These are phyloP conservation scores for Epichloe brachyelytri DNA, from an alignment of 2,329 filamentous ascomycete species.

Conservation along the genomic window DNA sequence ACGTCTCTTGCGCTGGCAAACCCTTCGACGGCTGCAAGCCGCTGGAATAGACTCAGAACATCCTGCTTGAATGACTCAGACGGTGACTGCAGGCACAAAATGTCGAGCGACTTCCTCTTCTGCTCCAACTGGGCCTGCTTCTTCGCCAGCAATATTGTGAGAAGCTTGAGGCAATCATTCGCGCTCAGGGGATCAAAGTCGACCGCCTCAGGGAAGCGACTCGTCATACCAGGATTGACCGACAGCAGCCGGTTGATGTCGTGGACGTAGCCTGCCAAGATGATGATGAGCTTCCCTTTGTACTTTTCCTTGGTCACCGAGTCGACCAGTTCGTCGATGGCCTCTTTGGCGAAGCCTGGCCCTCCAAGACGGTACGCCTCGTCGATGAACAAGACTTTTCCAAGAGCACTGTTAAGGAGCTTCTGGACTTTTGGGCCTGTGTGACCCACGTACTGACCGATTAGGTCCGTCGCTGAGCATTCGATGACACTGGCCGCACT, in stretches of 20 bases:
- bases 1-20: constrained; percentile 57
- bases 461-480: constrained; percentile 53
- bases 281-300: constrained; percentile 47
- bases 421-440: constrained; percentile 52
- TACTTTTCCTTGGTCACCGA: constrained; percentile 42
- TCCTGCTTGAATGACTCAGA: constrained; percentile 2
- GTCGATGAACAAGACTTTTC: constrained; percentile 58
- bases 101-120: constrained; percentile 11
- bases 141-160: constrained; percentile 26
- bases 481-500: constrained; percentile 46
- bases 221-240: constrained; percentile 49
- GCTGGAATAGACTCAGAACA: constrained; percentile 21
- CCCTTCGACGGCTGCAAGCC: constrained; percentile 26
- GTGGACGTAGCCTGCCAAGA: constrained; percentile 54
- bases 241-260: constrained; percentile 52
- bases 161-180: constrained; percentile 24
- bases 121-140: constrained; percentile 11
- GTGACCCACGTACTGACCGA: constrained; percentile 56
- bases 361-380: constrained; percentile 54
- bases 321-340: constrained; percentile 40
- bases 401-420: constrained; percentile 47
- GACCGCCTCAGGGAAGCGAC: constrained; percentile 50
- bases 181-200: constrained; percentile 37
- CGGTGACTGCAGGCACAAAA: constrained; percentile 14
- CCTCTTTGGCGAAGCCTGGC: constrained; percentile 43